Conservation (phyloP, 2,329 filamentous ascomycete species). For the Teratosphaeriaceae sp. region DNA sequence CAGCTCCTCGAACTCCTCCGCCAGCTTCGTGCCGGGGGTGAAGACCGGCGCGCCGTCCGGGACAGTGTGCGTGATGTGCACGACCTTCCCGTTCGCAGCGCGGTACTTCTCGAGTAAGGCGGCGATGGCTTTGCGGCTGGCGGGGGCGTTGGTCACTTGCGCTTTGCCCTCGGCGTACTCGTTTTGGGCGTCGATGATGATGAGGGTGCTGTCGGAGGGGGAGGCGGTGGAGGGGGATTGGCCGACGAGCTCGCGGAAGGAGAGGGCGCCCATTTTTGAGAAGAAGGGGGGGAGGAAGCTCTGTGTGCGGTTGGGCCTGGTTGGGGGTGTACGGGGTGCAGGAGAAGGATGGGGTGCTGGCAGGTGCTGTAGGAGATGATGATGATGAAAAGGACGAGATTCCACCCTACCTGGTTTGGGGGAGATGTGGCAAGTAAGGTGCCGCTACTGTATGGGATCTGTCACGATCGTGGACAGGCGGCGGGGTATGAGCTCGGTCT, state of each 20-base stretch:
- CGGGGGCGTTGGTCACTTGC: conserved; percentile 46
- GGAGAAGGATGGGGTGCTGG: no score
- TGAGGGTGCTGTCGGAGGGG: conserved; percentile 51
- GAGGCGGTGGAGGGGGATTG: conserved; percentile 50
- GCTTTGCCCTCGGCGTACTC: conserved; percentile 58
- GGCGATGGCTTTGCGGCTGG: conserved; percentile 51
- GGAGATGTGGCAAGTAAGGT: no score
- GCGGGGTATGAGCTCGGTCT: background rate
- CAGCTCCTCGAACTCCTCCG: conserved; percentile 55
- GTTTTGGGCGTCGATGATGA: conserved; percentile 67
- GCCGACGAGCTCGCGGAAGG: conserved; percentile 51
- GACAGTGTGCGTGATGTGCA: conserved; percentile 56
- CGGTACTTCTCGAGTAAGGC: conserved; percentile 55
- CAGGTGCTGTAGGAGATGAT: no score
- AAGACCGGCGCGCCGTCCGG: conserved; percentile 60
- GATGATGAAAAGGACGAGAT: no score
- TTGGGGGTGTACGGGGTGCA: background rate
- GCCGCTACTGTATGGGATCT: no score
- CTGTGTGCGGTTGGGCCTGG: background rate
- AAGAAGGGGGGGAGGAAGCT: background rate
- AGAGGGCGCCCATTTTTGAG: conserved; percentile 15
- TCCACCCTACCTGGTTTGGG: no score
- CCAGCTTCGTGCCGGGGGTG: conserved; percentile 54
- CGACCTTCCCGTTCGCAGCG: conserved; percentile 45
- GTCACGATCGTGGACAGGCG: no score